Conservation (phyloP, 1,284 basidiomycete species). For the Ceratorhiza oryzae-sativae region DNA sequence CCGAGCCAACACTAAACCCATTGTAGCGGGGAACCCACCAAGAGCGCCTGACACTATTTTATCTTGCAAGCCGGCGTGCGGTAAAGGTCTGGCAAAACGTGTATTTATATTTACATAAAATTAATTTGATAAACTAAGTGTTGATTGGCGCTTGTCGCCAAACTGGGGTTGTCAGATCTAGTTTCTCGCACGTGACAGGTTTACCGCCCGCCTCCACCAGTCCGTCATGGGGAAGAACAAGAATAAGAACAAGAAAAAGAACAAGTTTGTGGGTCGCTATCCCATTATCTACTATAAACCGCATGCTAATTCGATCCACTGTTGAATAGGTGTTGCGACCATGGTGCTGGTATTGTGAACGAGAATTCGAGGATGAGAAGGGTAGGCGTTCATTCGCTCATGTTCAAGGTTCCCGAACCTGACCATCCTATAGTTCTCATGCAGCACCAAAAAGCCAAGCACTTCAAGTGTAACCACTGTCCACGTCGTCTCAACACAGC, state of each 20-base stretch:
- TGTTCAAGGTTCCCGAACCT: conserved; percentile 20
- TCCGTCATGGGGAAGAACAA: conserved; percentile 77
- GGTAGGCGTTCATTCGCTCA: conserved; percentile 56
- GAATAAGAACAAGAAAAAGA: conserved; percentile 78
- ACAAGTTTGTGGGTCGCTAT: background rate
- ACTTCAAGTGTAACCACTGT: conserved; percentile 97
- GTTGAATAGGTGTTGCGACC: conserved; percentile 76
- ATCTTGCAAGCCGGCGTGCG: too few relatives aligned
- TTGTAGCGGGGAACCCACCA: too few relatives aligned
- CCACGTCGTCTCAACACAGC: conserved; percentile 96
- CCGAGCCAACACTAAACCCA: too few relatives aligned
- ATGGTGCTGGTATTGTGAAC: conserved; percentile 99
- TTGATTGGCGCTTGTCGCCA: background rate
- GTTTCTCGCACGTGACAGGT: background rate
- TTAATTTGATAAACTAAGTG: too few relatives aligned
- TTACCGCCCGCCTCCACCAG: background rate
- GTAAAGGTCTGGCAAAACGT: too few relatives aligned
- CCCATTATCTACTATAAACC: background rate
- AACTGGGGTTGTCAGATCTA: background rate
- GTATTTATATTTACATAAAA: too few relatives aligned
- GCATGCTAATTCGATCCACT: background rate
- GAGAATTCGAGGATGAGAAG: conserved; percentile 98
- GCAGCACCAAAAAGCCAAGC: conserved; percentile 99
- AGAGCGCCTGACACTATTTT: too few relatives aligned
- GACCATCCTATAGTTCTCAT: conserved; percentile 74